These are phyloP conservation scores for Helotiales sp. DNA, from an alignment of 2,329 filamentous ascomycete species.

Conservation along the genomic window DNA sequence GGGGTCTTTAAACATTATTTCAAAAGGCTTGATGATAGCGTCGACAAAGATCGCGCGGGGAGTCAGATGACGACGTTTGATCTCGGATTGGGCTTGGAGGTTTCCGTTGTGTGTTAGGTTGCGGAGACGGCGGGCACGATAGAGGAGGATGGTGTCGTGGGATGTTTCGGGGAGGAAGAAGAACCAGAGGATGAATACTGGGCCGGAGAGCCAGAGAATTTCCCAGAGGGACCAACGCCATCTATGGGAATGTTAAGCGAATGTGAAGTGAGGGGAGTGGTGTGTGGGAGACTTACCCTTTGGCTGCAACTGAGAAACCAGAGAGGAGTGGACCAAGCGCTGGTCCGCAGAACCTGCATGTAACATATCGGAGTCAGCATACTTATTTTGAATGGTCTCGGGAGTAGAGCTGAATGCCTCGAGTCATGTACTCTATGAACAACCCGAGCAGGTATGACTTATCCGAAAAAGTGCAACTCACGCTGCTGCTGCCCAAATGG, in stretches of 20 bases:
- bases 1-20: constrained; percentile 59
- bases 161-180: constrained; percentile 63
- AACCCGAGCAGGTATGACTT: too few relatives aligned
- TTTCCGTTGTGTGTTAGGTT: constrained; percentile 52
- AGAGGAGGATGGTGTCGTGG: constrained; percentile 55
- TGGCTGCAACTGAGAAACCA: neutral
- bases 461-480: neutral
- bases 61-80: constrained; percentile 54
- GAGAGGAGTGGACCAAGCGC: neutral
- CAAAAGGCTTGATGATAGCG: constrained; percentile 57
- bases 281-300: neutral
- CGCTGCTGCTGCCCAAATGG: neutral
- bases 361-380: too few relatives aligned
- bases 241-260: neutral
- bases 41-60: constrained; percentile 47
- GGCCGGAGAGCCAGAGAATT: neutral
- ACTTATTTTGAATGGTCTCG: too few relatives aligned
- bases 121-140: constrained; percentile 57
- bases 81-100: constrained; percentile 61
- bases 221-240: neutral
- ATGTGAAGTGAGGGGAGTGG: too few relatives aligned
- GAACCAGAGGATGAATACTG: constrained; percentile 55
- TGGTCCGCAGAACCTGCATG: neutral
- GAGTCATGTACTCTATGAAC: too few relatives aligned
- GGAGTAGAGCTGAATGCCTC: too few relatives aligned